phyloP scores from a whole-genome alignment of 768 basidiomycete species.

The Tephrocybe sp. region DNA sequence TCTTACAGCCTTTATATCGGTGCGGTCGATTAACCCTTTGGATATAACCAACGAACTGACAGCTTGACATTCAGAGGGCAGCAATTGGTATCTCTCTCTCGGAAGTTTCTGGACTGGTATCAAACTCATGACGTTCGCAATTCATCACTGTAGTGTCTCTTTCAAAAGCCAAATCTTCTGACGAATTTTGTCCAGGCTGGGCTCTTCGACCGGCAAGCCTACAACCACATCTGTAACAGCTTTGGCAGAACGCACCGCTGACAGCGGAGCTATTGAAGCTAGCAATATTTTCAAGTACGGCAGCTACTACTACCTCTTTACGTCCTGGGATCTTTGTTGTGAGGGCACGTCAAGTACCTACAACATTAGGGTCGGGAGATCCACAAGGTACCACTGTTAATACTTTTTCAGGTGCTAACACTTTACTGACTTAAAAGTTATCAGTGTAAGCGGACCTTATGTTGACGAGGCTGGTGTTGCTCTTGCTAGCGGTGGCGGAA shows the following conservation, averaged over 20 bases:
- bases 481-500: conserved; percentile 50
- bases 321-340: conserved; percentile 57
- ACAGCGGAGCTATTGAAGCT: conserved; percentile 49
- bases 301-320: conserved; percentile 55
- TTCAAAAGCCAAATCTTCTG: too few species aligned
- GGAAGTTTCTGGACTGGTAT: conserved; percentile 62
- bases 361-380: conserved; percentile 58
- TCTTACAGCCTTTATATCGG: conserved; percentile 3
- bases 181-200: conserved; percentile 26
- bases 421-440: neutral
- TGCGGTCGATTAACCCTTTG: neutral
- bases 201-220: conserved; percentile 42
- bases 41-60: neutral
- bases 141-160: neutral
- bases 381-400: conserved; percentile 29
- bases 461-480: conserved; percentile 47
- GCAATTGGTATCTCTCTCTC: conserved; percentile 48
- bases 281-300: conserved; percentile 43
- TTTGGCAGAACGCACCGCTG: conserved; percentile 44
- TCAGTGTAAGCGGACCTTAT: conserved; percentile 42
- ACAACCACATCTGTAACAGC: conserved; percentile 37
- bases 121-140: conserved; percentile 27
- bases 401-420: neutral
- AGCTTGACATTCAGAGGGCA: conserved; percentile 15
- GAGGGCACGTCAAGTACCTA: conserved; percentile 52